Base-by-base conservation (phyloP, 1,284 basidiomycete species). In the Cerrena zonata region DNA sequence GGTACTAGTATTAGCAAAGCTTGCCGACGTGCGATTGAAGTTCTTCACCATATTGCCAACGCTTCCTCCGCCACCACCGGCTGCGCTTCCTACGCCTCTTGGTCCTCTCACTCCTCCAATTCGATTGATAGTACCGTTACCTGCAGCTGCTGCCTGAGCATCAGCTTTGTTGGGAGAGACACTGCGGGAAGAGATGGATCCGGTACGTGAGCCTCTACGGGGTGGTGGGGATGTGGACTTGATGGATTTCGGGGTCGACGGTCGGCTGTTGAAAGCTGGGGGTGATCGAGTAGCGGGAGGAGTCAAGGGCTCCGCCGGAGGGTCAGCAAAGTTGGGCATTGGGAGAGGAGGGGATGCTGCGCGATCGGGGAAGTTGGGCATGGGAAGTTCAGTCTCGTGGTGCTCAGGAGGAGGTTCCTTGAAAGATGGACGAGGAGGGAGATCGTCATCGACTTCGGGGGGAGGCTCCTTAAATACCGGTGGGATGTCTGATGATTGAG, bases 41-140 rank as follows among this genome's bases (percentile, higher is more conserved):
- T 69, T 80, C 44, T 76, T 75, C 39, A 82, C 74, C 65, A 82
- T 68, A 49, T 65, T 74, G 55, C 77, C 76, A 43, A 85, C 80
- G 54, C 52, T 74, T 11, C 76, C 64, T 27, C 41, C 41, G 7
- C 30, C 30, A 34, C 73, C 69, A 24, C 65, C 66, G 24, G 65
- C 67, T 5, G 64, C 53, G 45, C 77, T 21, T 74, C 72, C n/a
- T 68, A 69, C 36, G 76, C 70, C 21, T 76, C 69, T 0, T 80
- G 79, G 1, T 78, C 79, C 50, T 82, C 76, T 3, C 77, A 77
- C 5, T 79, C 59, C 18, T 76, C 66, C 65, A 50, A 71, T 66
- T 53, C 78, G 62, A n/a, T n/a, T n/a, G 37, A 24, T 70, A 65
- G 42, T 70, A 70, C 45, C 58, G 54, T 34, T 67, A 51, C 23